Base-by-base conservation (phyloP, 108 stramenopile genomes). In the Poteriospumella lacustris region DNA sequence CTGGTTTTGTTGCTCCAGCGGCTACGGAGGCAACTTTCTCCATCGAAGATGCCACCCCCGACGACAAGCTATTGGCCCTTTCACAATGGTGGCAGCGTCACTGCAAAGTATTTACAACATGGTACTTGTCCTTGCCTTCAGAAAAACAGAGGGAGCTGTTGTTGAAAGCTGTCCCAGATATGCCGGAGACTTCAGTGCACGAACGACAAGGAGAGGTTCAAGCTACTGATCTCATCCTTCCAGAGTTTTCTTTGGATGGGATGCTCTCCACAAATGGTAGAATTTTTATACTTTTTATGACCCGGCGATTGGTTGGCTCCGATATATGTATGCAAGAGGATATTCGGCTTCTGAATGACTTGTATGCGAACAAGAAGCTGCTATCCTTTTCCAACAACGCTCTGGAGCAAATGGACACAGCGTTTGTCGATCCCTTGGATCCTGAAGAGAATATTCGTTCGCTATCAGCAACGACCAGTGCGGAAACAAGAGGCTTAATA, bases 391-490 rank as follows among this genome's bases (percentile, higher is more conserved):
- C 47, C 9, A 64, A 64, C 31, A 5, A 64, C 15, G 60, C 60
- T 9, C 24, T 64, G 15, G 31, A 64, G 3, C 28, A 34, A 34
- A 64, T 64, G 60, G 31, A 64, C 60, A 31, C 29, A 34, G 33
- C 60, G 3, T 64, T 64, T 24, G 31, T 64, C 60, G 60, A 64
- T 24, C 60, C 60, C 15, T 26, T 64, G 31, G 60, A 64, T 24
- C 60, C 15, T 33, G 60, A 64, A 34, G 60, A 64, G 31, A 64
- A 64, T 24, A 64, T 64, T 64, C 15, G 60, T 9, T 64, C 60
- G 28, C 36, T 64, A 24, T 19, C 60, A 34, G 29, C 60, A 5
- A 34, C 15, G 9, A 33, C 60, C 9, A 31, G 33, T 5, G 29
- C 15, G 3, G 60, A 64, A 24, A 12, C 15, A 5, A 64, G 31